These are phyloP conservation scores for Acanthamoeba culbertsoni DNA, from an alignment of 208 protist genomes.

Conservation along the genomic window DNA sequence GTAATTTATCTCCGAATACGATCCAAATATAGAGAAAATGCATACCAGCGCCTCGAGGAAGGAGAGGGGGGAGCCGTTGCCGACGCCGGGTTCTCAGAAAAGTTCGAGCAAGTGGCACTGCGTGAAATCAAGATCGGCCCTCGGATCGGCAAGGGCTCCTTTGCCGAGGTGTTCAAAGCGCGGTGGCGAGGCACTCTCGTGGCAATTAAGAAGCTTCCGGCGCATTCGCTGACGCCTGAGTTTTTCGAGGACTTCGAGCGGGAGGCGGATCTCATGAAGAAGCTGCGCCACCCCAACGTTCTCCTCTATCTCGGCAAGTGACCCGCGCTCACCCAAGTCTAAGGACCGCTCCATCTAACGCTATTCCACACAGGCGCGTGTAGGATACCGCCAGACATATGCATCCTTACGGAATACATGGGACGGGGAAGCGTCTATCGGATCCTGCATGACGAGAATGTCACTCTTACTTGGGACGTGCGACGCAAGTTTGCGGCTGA, in stretches of 20 bases:
- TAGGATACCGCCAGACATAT: neutral
- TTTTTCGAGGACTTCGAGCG: conserved; percentile 53
- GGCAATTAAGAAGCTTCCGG: conserved; percentile 17
- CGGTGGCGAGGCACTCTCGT: conserved; percentile 31
- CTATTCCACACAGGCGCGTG: neutral
- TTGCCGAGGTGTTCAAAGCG: conserved; percentile 29
- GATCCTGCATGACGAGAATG: neutral
- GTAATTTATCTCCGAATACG: neutral
- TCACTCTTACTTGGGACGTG: neutral
- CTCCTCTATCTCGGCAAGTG: neutral
- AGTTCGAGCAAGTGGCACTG: neutral
- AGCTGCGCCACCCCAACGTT: conserved; percentile 23
- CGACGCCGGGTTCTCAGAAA: neutral
- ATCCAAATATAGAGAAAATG: neutral
- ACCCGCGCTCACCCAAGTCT: neutral
- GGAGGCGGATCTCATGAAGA: conserved; percentile 30
- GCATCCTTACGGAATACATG: conserved; percentile 28
- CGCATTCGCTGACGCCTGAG: neutral
- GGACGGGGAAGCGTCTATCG: neutral
- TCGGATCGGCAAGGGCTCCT: conserved; percentile 37
- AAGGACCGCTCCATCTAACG: neutral
- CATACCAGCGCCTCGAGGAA: neutral
- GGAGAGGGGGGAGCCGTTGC: neutral
- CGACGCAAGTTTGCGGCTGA: neutral
- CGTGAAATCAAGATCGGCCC: conserved; percentile 34